Evolutionary conservation across 2,329 filamentous ascomycete species (phyloP), one percentile per base, ranked within the genome.

Genomic region (Pestalotiopsis sp.): DNA sequence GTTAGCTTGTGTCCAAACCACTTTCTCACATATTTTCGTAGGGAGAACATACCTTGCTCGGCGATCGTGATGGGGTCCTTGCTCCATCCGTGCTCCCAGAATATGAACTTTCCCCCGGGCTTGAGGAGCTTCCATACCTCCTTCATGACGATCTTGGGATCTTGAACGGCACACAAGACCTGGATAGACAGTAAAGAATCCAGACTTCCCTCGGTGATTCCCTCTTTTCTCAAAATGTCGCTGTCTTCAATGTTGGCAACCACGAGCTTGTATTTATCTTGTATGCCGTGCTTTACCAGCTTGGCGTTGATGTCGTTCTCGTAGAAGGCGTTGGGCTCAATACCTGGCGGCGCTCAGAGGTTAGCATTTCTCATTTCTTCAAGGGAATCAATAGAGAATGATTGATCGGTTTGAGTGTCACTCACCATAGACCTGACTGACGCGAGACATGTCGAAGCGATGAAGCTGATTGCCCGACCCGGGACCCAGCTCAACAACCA

Each of bases 41-140:
- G 27, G 41, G 13, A 38, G 49, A 7, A 74, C 76, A 60, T 72
- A 80, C 78, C 70, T 74, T 80, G 78, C 20, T 68, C 74, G 31
- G 71, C 58, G 41, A 66, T 68, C 4, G 81, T 82, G 23, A 78
- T 27, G 49, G 23, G 25, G 56, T 79, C 70, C 13, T 67, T 66
- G 69, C 71, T 80, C 65, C 70, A 69, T 62, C 71, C 73, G 68
- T 85, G 83, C 70, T 85, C 83, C 80, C 83, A 84, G 67, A 85
- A 84, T 31, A 85, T 75, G 68, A 85, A 81, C 59, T 77, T 79
- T 13, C 83, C 83, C 1, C 83, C 83, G 0, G 83, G 83, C 70
- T 81, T 85, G 57, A 85, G 70, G 36, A 85, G 71, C 65, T 78
- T 78, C 70, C 80, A 82, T n/a, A 84, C 69, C 68, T 77, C 73